Evolutionary conservation across 2,329 filamentous ascomycete species (phyloP).

Genomic region (Catunica adiposa): DNA sequence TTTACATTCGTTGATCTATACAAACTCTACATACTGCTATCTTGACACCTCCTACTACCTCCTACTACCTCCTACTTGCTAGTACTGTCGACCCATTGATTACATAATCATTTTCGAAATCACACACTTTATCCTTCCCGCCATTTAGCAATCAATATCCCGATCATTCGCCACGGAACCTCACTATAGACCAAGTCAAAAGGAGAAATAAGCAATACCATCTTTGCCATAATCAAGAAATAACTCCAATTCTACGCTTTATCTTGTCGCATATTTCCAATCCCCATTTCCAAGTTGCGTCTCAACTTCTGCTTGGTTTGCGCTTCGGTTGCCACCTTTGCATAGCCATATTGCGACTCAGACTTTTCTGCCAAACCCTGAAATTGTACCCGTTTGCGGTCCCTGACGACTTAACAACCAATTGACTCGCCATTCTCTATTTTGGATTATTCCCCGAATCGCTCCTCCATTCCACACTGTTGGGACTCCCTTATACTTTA

Average conservation of each 20-base stretch:
- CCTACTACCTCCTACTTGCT: not conserved
- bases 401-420: not conserved
- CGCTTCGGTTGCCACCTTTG: too few relatives aligned
- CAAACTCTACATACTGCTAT: not conserved
- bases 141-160: not conserved
- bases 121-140: not conserved
- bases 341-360: not conserved
- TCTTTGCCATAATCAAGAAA: too few relatives aligned
- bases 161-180: not conserved
- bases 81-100: not conserved
- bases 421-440: not conserved
- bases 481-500: not conserved
- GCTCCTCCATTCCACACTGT: not conserved
- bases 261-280: too few relatives aligned
- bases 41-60: not conserved
- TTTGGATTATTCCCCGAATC: not conserved
- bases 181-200: not conserved
- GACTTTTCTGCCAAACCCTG: not conserved
- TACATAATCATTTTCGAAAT: too few relatives aligned
- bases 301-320: too few relatives aligned
- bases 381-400: not conserved
- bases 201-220: too few relatives aligned
- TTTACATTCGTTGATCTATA: not conserved
- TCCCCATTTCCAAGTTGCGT: too few relatives aligned
- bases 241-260: too few relatives aligned